A percentile compares a stretch with the other conserved stretches of the same genome.
phyloP scores from a whole-genome alignment of 192 early-diverging fungal genomes.

The Mortierella claussenii region DNA sequence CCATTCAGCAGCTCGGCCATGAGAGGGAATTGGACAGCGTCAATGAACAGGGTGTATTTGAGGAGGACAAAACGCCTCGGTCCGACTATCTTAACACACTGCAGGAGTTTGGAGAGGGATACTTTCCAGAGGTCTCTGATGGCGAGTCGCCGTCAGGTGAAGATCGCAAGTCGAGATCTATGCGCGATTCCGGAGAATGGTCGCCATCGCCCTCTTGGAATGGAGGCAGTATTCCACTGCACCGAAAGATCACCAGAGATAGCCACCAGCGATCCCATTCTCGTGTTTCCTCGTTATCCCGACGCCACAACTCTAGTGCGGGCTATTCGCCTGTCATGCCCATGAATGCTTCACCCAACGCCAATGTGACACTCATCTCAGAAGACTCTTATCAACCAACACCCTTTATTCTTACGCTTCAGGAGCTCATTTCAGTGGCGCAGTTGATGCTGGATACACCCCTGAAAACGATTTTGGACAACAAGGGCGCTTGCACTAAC shows the following conservation, averaged over 20 bases:
- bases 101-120: conserved; percentile 43
- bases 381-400: conserved; percentile 64
- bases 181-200: conserved; percentile 49
- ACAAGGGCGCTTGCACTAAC: conserved; percentile 65
- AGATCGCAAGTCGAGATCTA: conserved; percentile 28
- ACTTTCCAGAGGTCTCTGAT: conserved; percentile 46
- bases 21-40: conserved; percentile 23
- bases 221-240: conserved; percentile 47
- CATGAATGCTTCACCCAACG: conserved; percentile 31
- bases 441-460: conserved; percentile 79
- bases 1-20: conserved; percentile 11
- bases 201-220: conserved; percentile 52
- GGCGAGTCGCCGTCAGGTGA: conserved; percentile 33
- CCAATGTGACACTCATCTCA: conserved; percentile 56
- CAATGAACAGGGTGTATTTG: conserved; percentile 12
- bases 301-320: conserved; percentile 17
- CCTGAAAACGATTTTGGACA: conserved; percentile 66
- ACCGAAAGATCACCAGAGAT: conserved; percentile 46
- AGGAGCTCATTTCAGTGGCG: conserved; percentile 75
- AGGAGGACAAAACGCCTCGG: conserved; percentile 39
- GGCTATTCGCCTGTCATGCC: conserved; percentile 32
- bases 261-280: conserved; percentile 41
- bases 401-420: conserved; percentile 70
- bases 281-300: conserved; percentile 40
- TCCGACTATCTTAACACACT: conserved; percentile 24